Conservation (phyloP, 164 flowering plant species). For the Liriodendron chinense region DNA sequence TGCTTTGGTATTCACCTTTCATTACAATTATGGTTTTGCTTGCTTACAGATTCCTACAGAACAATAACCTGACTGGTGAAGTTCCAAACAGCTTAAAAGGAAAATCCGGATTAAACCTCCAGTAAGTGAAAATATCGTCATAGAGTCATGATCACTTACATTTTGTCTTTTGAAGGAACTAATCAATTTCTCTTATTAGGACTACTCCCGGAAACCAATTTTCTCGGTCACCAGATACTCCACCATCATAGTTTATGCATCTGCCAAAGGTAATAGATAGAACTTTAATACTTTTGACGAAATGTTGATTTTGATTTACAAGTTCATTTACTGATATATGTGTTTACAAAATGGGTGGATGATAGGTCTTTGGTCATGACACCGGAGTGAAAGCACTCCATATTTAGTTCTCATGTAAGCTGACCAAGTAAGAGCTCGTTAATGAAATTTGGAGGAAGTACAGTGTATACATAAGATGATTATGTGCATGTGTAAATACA, state of each 20-base stretch:
- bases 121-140: slow-evolving; percentile 34
- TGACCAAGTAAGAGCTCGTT: background rate
- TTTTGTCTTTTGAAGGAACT: slow-evolving; percentile 9
- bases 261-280: background rate
- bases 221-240: background rate
- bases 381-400: background rate
- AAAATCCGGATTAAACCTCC: slow-evolving; percentile 59
- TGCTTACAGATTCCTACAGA: slow-evolving; percentile 58
- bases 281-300: background rate
- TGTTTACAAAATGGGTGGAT: background rate
- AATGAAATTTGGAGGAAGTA: background rate
- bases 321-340: background rate
- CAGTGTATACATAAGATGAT: background rate
- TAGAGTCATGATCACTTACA: background rate
- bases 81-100: slow-evolving; percentile 52
- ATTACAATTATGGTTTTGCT: background rate
- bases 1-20: background rate
- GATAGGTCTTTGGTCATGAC: background rate
- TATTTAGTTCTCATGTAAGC: background rate
- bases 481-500: background rate
- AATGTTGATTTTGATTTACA: background rate
- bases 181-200: slow-evolving; percentile 34
- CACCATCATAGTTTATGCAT: background rate
- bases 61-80: slow-evolving; percentile 75
- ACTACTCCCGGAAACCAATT: slow-evolving; percentile 55